A percentile compares a stretch with the other conserved stretches of the same genome.
These are phyloP conservation scores for Penicillium sp. DNA, from an alignment of 2,329 filamentous ascomycete species.

Conservation along the genomic window DNA sequence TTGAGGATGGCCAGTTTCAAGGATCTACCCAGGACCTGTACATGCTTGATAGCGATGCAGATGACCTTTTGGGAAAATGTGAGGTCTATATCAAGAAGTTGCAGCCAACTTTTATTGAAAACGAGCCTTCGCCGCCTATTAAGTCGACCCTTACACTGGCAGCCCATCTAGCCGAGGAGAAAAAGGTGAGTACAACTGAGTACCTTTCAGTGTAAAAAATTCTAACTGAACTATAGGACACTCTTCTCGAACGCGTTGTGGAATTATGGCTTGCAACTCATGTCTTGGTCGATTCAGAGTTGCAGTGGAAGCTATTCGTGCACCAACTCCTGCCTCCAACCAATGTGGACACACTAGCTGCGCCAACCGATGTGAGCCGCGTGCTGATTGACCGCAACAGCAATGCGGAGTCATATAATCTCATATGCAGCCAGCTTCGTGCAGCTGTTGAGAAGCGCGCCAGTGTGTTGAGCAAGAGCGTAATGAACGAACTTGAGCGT, in stretches of 20 bases:
- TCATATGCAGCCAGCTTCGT: slow-evolving; percentile 53
- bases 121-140: slow-evolving; percentile 50
- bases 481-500: slow-evolving; percentile 59
- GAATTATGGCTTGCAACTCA: slow-evolving; percentile 56
- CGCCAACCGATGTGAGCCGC: slow-evolving; percentile 37
- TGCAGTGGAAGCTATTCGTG: slow-evolving; percentile 48
- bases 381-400: slow-evolving; percentile 36
- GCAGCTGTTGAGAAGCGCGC: slow-evolving; percentile 55
- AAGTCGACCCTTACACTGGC: slow-evolving; percentile 45
- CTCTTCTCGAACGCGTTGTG: slow-evolving; percentile 48
- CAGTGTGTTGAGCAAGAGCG: slow-evolving; percentile 48
- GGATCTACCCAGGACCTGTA: slow-evolving; percentile 40
- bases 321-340: slow-evolving; percentile 40
- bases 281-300: slow-evolving; percentile 48
- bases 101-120: slow-evolving; percentile 43
- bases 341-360: slow-evolving; percentile 33
- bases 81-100: slow-evolving; percentile 53
- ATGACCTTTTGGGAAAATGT: slow-evolving; percentile 50
- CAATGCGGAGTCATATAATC: slow-evolving; percentile 43
- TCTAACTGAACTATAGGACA: slow-evolving; percentile 30
- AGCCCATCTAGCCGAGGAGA: slow-evolving; percentile 33
- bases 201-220: slow-evolving; percentile 13
- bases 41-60: slow-evolving; percentile 47
- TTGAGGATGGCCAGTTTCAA: slow-evolving; percentile 37
- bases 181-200: slow-evolving; percentile 30